A percentile compares a stretch with the other conserved stretches of the same genome.
phyloP scores from a whole-genome alignment of 768 basidiomycete species.

The Trametes maxima region DNA sequence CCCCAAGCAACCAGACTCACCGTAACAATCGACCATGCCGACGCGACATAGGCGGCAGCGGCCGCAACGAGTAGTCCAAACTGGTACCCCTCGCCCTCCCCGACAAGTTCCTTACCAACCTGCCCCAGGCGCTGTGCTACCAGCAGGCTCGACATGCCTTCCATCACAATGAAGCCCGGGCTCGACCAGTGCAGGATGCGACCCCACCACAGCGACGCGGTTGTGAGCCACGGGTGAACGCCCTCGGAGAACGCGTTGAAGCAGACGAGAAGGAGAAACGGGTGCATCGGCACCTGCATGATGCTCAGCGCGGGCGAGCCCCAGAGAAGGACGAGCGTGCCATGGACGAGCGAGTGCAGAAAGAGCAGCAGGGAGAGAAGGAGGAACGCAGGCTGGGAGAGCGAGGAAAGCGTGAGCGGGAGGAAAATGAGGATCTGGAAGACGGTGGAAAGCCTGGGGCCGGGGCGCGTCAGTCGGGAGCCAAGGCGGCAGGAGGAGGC shows the following conservation, averaged over 20 bases:
- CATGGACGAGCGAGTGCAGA: slow-evolving; percentile 78
- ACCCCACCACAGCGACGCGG: slow-evolving; percentile 72
- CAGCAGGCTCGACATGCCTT: slow-evolving; percentile 81
- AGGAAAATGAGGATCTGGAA: slow-evolving; percentile 83
- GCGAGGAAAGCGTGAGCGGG: slow-evolving; percentile 81
- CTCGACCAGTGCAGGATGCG: slow-evolving; percentile 68
- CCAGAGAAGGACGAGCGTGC: slow-evolving; percentile 73
- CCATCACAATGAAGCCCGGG: slow-evolving; percentile 79
- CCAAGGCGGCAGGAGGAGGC: not conserved
- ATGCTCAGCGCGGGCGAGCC: slow-evolving; percentile 72
- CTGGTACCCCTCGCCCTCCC: slow-evolving; percentile 75
- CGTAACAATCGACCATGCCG: slow-evolving; percentile 85
- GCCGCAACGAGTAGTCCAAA: slow-evolving; percentile 75
- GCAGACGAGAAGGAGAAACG: slow-evolving; percentile 81
- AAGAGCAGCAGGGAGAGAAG: slow-evolving; percentile 79
- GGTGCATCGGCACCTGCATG: slow-evolving; percentile 84
- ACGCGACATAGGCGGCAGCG: slow-evolving; percentile 76
- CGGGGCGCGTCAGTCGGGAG: slow-evolving; percentile 13
- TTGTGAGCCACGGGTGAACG: slow-evolving; percentile 57
- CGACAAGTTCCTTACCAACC: slow-evolving; percentile 70
- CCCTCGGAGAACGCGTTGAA: slow-evolving; percentile 82
- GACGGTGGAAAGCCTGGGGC: slow-evolving; percentile 67
- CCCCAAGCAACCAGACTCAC: slow-evolving; percentile 46
- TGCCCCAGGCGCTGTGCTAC: slow-evolving; percentile 83
- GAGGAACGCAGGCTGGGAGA: slow-evolving; percentile 79